Evolutionary conservation across 345 rosid species (phyloP).

Genomic region (Reutealis trisperma): DNA sequence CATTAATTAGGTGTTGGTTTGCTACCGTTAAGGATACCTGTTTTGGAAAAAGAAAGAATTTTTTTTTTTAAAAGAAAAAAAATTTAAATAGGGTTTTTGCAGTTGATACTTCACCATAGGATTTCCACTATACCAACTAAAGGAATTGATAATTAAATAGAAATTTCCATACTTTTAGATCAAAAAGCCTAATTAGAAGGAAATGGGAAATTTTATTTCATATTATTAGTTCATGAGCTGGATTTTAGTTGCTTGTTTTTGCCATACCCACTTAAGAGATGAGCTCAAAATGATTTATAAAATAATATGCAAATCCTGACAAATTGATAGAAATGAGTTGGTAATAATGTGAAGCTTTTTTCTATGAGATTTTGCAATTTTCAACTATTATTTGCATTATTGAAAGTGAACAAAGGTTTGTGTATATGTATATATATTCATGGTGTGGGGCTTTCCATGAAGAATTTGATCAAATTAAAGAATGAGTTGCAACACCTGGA

Average conservation of each 20-base stretch:
- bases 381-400: constrained; percentile 25
- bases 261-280: constrained; percentile 8
- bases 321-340: constrained; percentile 29
- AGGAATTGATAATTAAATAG: neutral
- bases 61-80: too few relatives aligned
- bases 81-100: neutral
- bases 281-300: constrained; percentile 2
- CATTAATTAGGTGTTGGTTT: constrained; percentile 1
- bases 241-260: constrained; percentile 6
- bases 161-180: constrained; percentile 14
- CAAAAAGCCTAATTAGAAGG: constrained; percentile 31
- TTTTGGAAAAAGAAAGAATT: neutral
- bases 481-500: constrained; percentile 20
- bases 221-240: constrained; percentile 21
- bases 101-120: constrained; percentile 26
- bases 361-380: neutral
- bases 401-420: neutral
- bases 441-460: constrained; percentile 12
- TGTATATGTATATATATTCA: neutral
- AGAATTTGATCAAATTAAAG: neutral
- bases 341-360: constrained; percentile 24
- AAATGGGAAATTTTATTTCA: constrained; percentile 3
- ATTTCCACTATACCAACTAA: constrained; percentile 40
- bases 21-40: constrained; percentile 44
- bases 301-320: constrained; percentile 19